Evolutionary conservation across 2,329 filamentous ascomycete species (phyloP), one percentile per base, ranked within the genome.

Genomic region (Ophiostoma sp.): DNA sequence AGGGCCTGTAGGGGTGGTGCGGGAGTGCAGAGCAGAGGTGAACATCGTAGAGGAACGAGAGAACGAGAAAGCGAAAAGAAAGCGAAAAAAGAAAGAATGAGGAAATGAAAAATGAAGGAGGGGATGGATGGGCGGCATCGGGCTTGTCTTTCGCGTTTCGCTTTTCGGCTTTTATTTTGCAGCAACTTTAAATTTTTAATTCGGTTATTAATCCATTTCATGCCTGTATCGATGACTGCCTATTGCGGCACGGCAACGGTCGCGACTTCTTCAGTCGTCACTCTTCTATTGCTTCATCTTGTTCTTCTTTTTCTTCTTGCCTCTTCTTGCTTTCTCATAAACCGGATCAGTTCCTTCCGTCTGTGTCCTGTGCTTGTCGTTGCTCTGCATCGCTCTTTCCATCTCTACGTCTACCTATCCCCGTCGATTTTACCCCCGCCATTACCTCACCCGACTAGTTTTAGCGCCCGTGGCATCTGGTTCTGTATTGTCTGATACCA

Each of bases 51-150:
- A 41, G 11, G 39, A 41, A 41, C 39, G 3, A 41, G 39, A 41
- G 39, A 41, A 41, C 13, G 39, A 41, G 39, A 31, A 60, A 31
- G 13, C 8, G 54, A 41, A 41, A 13, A 41, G 39, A 60, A 60
- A 31, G 13, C 8, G 54, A 31, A 60, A 27, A 27, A 60, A n/a
- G 54, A 60, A 57, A 60, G 4, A 31, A 10, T 7, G 54, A 57
- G 15, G n/a, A 48, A 17, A 54, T 27, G 27, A 33, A 60, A 35
- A 33, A 62, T 33, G 57, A 35, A 62, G 57, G 31, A 60, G 60
- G 57, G 57, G 57, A 62, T 62, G 57, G 57, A 62, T 62, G 57
- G 17, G 57, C 54, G 54, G 33, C 54, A 60, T 60, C 54, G 54
- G 48, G 48, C 48, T 23, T 20, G 39, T 52, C 8, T 57, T 57